Percentiles rank a stretch among this genome's conserved stretches.
Conservation (phyloP, 495 filamentous ascomycete species). For the Talaromyces proteolyticus region DNA sequence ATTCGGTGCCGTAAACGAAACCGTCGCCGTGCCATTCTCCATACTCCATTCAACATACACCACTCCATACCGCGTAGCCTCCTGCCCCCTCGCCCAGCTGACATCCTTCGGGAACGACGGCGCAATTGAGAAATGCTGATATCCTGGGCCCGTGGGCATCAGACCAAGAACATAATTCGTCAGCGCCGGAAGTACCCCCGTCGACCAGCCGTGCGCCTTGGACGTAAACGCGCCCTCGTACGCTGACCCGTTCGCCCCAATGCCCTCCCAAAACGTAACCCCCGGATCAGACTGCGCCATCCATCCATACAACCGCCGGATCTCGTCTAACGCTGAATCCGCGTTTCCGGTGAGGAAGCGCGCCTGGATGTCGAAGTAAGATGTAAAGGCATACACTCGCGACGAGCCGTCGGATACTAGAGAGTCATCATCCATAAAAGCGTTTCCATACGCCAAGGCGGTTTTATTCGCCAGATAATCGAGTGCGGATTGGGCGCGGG, state of each 20-base stretch:
- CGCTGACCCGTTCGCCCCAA: constrained; percentile 25
- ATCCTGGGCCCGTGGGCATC: constrained; percentile 29
- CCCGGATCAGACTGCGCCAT: constrained; percentile 38
- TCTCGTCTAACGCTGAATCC: constrained; percentile 29
- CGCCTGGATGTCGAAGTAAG: constrained; percentile 41
- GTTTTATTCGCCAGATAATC: constrained; percentile 23
- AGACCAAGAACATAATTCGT: constrained; percentile 36
- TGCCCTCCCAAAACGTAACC: constrained; percentile 37
- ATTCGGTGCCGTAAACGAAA: neutral
- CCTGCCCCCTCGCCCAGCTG: constrained; percentile 32
- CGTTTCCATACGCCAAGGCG: constrained; percentile 31
- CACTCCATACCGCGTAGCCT: constrained; percentile 29
- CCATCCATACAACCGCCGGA: constrained; percentile 37
- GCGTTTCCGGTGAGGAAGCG: constrained; percentile 27
- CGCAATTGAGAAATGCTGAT: constrained; percentile 24
- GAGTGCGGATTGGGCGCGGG: constrained; percentile 21
- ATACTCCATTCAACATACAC: constrained; percentile 26
- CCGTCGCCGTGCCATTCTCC: neutral
- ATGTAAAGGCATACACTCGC: constrained; percentile 45
- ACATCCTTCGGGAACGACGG: constrained; percentile 22
- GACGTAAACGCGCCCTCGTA: constrained; percentile 32
- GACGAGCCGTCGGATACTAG: constrained; percentile 24
- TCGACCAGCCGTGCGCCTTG: constrained; percentile 35
- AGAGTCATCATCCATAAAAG: constrained; percentile 38
- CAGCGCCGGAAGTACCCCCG: constrained; percentile 27